phyloP scores from a whole-genome alignment of 108 stramenopile species.

The Cyclostephanos tholiformis region DNA sequence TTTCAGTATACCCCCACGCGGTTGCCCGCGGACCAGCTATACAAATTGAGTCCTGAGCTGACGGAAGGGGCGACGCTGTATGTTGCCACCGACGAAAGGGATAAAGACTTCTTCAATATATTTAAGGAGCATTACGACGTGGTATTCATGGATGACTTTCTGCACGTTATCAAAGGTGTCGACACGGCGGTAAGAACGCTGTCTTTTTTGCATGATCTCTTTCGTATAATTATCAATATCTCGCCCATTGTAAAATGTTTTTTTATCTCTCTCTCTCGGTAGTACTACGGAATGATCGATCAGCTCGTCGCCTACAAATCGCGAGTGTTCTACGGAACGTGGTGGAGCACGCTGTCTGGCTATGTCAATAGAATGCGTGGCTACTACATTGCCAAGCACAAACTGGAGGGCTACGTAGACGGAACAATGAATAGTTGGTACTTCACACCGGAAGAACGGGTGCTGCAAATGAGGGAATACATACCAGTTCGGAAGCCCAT shows the following conservation, averaged over 20 bases:
- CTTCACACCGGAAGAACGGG: slow-evolving; percentile 42
- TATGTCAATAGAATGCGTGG: slow-evolving; percentile 62
- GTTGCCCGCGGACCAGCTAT: slow-evolving; percentile 49
- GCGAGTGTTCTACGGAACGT: slow-evolving; percentile 56
- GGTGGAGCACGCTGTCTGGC: slow-evolving; percentile 57
- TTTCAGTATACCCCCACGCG: slow-evolving; percentile 55
- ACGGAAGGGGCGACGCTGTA: slow-evolving; percentile 57
- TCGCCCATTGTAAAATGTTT: not conserved
- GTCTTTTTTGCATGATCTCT: not conserved
- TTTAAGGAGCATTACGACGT: slow-evolving; percentile 50
- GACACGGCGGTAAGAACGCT: slow-evolving; percentile 58
- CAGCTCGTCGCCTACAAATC: slow-evolving; percentile 54
- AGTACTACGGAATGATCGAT: slow-evolving; percentile 65
- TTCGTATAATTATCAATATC: not conserved
- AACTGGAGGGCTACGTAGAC: slow-evolving; percentile 53
- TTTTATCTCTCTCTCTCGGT: not conserved
- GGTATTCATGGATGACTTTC: slow-evolving; percentile 56
- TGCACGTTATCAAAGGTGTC: slow-evolving; percentile 61
- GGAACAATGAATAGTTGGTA: slow-evolving; percentile 64
- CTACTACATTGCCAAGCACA: slow-evolving; percentile 56
- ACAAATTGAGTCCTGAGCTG: slow-evolving; percentile 53
- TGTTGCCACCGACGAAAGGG: slow-evolving; percentile 54
- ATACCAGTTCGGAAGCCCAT: slow-evolving; percentile 54
- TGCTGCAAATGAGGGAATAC: slow-evolving; percentile 50
- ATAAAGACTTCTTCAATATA: slow-evolving; percentile 68